A percentile compares a stretch with the other conserved stretches of the same genome.
These are phyloP conservation scores for Ogataea pilisensis DNA, from an alignment of 805 yeast genomes.

Conservation along the genomic window DNA sequence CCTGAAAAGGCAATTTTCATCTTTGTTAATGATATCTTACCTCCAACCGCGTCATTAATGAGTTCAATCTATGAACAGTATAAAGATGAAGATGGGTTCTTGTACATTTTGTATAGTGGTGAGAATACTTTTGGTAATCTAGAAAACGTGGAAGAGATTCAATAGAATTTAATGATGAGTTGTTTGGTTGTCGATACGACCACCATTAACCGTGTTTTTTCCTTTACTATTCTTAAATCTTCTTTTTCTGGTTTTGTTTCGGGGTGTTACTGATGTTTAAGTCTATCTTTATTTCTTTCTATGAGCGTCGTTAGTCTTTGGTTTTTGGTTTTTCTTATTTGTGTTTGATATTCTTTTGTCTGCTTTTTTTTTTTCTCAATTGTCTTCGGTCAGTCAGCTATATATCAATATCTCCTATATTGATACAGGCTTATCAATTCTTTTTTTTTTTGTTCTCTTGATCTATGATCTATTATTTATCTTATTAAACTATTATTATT, in stretches of 20 bases:
- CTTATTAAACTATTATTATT: background rate
- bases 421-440: slow-evolving; percentile 1
- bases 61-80: slow-evolving; percentile 93
- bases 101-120: slow-evolving; percentile 93
- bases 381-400: slow-evolving; percentile 1
- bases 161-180: slow-evolving; percentile 1
- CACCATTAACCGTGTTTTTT: background rate
- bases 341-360: background rate
- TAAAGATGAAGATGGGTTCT: slow-evolving; percentile 96
- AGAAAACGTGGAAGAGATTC: slow-evolving; percentile 27
- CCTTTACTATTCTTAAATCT: background rate
- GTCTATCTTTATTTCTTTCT: no score
- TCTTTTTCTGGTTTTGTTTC: no score
- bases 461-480: background rate
- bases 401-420: no score
- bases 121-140: slow-evolving; percentile 89
- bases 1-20: slow-evolving; percentile 98
- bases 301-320: no score
- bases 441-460: slow-evolving; percentile 1
- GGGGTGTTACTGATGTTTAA: no score
- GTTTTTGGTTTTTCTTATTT: no score
- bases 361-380: slow-evolving; percentile 1
- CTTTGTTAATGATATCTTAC: slow-evolving; percentile 93
- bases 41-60: slow-evolving; percentile 97
- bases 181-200: background rate